phyloP scores from a whole-genome alignment of 306 rosid species.

The Vachellia pachyceras region DNA sequence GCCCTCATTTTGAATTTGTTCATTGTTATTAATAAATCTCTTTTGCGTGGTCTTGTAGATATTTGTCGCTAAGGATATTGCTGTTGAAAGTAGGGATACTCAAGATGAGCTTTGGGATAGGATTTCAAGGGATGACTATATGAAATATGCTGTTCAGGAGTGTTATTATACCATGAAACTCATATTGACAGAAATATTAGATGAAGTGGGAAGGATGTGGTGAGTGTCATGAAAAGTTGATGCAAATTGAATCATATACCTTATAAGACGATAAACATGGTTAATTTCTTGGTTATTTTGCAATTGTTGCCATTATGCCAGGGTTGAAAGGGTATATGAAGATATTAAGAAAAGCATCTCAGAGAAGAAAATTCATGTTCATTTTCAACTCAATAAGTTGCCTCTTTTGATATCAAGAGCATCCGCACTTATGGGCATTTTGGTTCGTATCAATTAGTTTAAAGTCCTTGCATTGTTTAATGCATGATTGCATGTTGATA shows the following conservation, averaged over 20 bases:
- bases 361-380: constrained; percentile 42
- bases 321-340: constrained; percentile 79
- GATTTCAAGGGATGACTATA: constrained; percentile 84
- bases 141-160: constrained; percentile 98
- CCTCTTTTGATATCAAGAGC: constrained; percentile 84
- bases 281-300: constrained; percentile 20
- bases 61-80: constrained; percentile 91
- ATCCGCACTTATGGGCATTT: constrained; percentile 88
- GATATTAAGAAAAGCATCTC: constrained; percentile 65
- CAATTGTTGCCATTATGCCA: constrained; percentile 47
- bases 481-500: constrained; percentile 10
- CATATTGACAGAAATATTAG: constrained; percentile 75
- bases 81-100: constrained; percentile 71
- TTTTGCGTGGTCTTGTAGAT: constrained; percentile 52
- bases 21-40: constrained; percentile 3
- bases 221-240: constrained; percentile 42
- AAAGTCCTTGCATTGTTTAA: constrained; percentile 10
- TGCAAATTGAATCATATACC: constrained; percentile 1
- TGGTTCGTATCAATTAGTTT: constrained; percentile 62
- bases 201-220: constrained; percentile 84
- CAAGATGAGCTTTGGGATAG: constrained; percentile 87
- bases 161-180: constrained; percentile 68
- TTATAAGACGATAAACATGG: constrained; percentile 17
- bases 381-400: constrained; percentile 68
- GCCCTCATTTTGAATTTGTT: constrained; percentile 21